Evolutionary conservation across 1,284 basidiomycete genomes (phyloP).

Genomic region (Pseudozyma flocculosa): DNA sequence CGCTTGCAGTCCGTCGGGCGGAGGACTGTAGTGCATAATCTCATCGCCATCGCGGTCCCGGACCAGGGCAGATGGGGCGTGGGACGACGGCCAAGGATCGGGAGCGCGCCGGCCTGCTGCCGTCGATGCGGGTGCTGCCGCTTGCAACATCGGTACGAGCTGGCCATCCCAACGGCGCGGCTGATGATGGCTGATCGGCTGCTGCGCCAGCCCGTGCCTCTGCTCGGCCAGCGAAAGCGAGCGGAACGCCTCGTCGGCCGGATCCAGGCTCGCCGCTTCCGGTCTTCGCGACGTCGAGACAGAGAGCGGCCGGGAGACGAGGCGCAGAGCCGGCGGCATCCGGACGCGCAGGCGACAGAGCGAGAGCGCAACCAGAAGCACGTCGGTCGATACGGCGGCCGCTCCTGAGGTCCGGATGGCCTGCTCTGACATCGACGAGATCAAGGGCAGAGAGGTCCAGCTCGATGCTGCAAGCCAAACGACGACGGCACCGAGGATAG

Average conservation of each 20-base stretch:
- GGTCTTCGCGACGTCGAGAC: background rate
- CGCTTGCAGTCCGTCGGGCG: background rate
- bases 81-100: too few relatives aligned
- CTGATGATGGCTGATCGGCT: background rate
- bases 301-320: conserved; percentile 16
- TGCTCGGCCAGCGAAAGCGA: background rate
- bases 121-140: too few relatives aligned
- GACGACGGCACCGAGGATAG: background rate
- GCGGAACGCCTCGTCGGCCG: background rate
- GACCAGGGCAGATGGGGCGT: too few relatives aligned
- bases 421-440: background rate
- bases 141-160: too few relatives aligned
- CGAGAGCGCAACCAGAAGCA: conserved; percentile 1
- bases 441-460: background rate
- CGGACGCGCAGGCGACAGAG: conserved; percentile 4
- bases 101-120: too few relatives aligned
- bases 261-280: background rate
- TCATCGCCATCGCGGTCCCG: background rate
- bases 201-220: background rate
- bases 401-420: background rate
- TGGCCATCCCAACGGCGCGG: too few relatives aligned
- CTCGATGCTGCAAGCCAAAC: background rate
- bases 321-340: conserved; percentile 12
- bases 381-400: background rate
- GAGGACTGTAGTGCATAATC: background rate